Percentiles rank a stretch among this genome's conserved stretches.
Evolutionary conservation across 2,329 filamentous ascomycete species (phyloP).

Genomic region (Epichloe brachyelytri): DNA sequence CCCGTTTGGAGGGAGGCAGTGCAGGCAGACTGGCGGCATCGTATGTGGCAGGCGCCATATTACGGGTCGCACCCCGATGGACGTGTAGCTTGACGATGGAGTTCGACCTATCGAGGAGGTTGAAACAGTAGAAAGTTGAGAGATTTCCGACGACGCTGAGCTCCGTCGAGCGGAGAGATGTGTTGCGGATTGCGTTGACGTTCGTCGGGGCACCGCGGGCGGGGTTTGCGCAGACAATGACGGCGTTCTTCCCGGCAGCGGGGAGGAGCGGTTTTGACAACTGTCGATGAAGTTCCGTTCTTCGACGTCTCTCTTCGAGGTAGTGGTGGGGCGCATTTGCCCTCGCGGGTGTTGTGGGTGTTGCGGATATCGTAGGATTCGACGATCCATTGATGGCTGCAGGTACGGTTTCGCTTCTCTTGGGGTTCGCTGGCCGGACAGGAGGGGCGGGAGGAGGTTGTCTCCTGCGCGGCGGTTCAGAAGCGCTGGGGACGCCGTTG

Average conservation of each 20-base stretch:
- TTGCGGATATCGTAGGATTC: conserved; percentile 21
- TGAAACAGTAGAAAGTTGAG: conserved; percentile 40
- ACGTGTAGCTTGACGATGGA: conserved; percentile 34
- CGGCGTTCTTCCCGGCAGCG: conserved; percentile 19
- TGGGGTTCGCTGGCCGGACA: conserved; percentile 25
- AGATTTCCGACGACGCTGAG: conserved; percentile 46
- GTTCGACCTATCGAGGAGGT: conserved; percentile 34
- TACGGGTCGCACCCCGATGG: conserved; percentile 31
- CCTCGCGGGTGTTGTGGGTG: conserved; percentile 28
- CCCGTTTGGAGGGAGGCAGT: conserved; percentile 41
- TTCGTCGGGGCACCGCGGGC: conserved; percentile 36
- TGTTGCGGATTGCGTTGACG: conserved; percentile 27
- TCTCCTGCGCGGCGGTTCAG: conserved; percentile 30
- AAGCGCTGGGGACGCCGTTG: conserved; percentile 13
- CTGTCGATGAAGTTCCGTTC: neutral
- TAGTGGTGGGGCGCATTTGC: conserved; percentile 23
- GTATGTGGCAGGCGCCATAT: conserved; percentile 38
- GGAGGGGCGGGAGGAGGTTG: conserved; percentile 27
- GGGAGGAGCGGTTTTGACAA: conserved; percentile 18
- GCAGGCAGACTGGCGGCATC: conserved; percentile 44
- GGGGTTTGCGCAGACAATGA: conserved; percentile 26
- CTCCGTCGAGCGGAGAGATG: conserved; percentile 31
- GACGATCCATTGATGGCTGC: conserved; percentile 5
- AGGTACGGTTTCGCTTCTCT: conserved; percentile 24
- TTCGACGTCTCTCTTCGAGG: conserved; percentile 18